Evolutionary conservation across 352 stramenopile genomes (phyloP), one percentile per base, ranked within the genome.

Genomic region (Thalassiosira livingstoniorum): DNA sequence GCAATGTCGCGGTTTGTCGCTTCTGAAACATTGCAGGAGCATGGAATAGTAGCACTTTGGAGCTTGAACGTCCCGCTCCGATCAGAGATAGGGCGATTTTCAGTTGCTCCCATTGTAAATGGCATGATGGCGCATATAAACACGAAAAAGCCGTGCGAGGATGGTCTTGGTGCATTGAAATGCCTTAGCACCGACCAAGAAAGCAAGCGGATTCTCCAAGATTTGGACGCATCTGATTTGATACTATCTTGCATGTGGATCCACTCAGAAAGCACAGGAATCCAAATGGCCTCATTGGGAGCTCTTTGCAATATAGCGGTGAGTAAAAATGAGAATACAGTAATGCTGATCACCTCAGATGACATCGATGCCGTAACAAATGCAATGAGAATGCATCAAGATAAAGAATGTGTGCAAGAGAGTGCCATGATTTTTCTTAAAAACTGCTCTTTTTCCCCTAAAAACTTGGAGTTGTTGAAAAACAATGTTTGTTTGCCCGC

Each of bases 211-310:
- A 29, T 39, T 70, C 42, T 70, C n/a, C 27, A 57, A 29, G 62
- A 70, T 27, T 42, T 4, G n/a, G 62, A 55, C 31, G 62, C 51
- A 18, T 13, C 57, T 39, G 39, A 70, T n/a, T 43, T 70, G 27
- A 70, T 70, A 4, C 23, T 70, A 34, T 39, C 35, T 10, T 70
- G 37, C 42, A 70, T 70, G 62, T 70, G 62, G 62, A 35, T 70
- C n/a, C 62, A 70, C 39, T 68, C 60, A 32, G n/a, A 70, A 39
- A 58, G 4, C 39, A 15, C 62, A 39, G 31, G 2, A 21, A 23
- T 70, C 35, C 62, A 70, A 29, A 35, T 58, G 11, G 34, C 25
- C 21, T 35, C 62, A 18, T 11, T 57, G 11, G 37, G 35, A 15
- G 39, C 62, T 39, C 39, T 70, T 7, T 51, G 18, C 2, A 70